These are phyloP conservation scores for Hordeum marinum DNA, from an alignment of 176 grass and related monocot genomes.

Conservation along the genomic window DNA sequence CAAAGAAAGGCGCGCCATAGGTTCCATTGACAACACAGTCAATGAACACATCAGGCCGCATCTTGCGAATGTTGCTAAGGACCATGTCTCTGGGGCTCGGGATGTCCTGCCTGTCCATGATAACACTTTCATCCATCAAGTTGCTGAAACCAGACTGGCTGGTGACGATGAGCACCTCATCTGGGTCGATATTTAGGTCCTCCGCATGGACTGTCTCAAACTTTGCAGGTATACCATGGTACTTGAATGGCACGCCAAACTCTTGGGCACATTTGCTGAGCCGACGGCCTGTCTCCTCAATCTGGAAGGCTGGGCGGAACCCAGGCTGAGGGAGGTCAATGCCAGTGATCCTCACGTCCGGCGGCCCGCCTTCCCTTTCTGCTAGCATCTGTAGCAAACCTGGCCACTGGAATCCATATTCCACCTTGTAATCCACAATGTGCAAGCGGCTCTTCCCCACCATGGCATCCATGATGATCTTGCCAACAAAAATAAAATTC, in stretches of 20 bases:
- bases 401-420: slow-evolving; percentile 44
- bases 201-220: slow-evolving; percentile 11
- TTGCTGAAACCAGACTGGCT: slow-evolving; percentile 6
- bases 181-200: slow-evolving; percentile 21
- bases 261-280: slow-evolving; percentile 18
- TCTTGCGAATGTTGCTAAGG: slow-evolving; percentile 21
- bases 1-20: slow-evolving; percentile 27
- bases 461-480: neutral
- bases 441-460: slow-evolving; percentile 32
- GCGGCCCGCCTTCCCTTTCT: slow-evolving; percentile 30
- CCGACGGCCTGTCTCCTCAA: slow-evolving; percentile 45
- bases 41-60: slow-evolving; percentile 30
- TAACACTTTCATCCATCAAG: slow-evolving; percentile 19
- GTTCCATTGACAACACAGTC: slow-evolving; percentile 25
- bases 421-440: slow-evolving; percentile 32
- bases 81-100: slow-evolving; percentile 26
- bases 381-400: slow-evolving; percentile 2
- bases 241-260: slow-evolving; percentile 40
- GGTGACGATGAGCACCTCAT: slow-evolving; percentile 35
- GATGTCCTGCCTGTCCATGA: neutral
- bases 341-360: slow-evolving; percentile 40
- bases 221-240: neutral
- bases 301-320: slow-evolving; percentile 43
- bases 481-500: neutral
- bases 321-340: slow-evolving; percentile 42